A percentile compares a stretch with the other conserved stretches of the same genome.
Conservation (phyloP, 1,284 basidiomycete genomes). For the Boletus albobrunnescens region DNA sequence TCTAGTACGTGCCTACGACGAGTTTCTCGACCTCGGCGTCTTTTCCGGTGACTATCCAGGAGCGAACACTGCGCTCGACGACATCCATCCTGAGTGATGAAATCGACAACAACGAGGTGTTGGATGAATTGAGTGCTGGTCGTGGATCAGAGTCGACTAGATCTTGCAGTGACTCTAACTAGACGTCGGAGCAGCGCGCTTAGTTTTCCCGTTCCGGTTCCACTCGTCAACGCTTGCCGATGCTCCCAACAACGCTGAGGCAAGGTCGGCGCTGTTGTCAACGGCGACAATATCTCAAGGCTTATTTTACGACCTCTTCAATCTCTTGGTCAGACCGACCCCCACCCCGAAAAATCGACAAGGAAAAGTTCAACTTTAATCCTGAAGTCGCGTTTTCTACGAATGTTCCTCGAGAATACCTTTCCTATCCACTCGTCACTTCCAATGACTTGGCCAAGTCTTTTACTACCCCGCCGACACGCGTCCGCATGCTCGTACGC, state of each 20-base stretch:
- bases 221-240: slow-evolving; percentile 8
- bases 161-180: too few species aligned
- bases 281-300: slow-evolving; percentile 24
- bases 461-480: slow-evolving; percentile 63
- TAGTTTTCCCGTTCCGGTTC: slow-evolving; percentile 6
- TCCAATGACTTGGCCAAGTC: slow-evolving; percentile 59
- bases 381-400: slow-evolving; percentile 47
- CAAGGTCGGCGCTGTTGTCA: slow-evolving; percentile 18
- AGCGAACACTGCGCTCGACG: slow-evolving; percentile 57
- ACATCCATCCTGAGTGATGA: slow-evolving; percentile 31
- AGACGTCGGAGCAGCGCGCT: slow-evolving; percentile 1
- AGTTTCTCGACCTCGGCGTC: slow-evolving; percentile 60
- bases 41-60: slow-evolving; percentile 66
- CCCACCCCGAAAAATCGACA: slow-evolving; percentile 11
- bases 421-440: slow-evolving; percentile 64
- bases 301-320: slow-evolving; percentile 25
- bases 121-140: neutral
- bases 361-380: slow-evolving; percentile 73
- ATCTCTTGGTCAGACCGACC: slow-evolving; percentile 12
- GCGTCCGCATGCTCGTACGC: slow-evolving; percentile 90
- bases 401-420: slow-evolving; percentile 43
- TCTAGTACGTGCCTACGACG: slow-evolving; percentile 47
- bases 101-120: neutral
- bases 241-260: slow-evolving; percentile 22
- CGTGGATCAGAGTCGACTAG: neutral